phyloP scores from a whole-genome alignment of 1,284 basidiomycete genomes.

The Cutaneotrichosporon sp. region DNA sequence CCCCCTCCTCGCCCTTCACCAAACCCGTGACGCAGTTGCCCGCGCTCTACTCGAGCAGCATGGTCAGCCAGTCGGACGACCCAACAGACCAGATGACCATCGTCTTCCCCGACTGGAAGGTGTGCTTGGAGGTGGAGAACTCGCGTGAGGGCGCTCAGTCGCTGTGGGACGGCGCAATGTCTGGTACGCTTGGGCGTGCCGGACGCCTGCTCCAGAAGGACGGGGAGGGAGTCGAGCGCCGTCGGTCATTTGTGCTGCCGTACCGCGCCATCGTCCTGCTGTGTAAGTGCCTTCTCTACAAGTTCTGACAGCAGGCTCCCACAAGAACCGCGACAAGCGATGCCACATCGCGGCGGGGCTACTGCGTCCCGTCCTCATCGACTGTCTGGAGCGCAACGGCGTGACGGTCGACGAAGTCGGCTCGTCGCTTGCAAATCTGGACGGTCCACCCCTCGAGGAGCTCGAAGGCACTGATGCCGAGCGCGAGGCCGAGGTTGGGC shows the following conservation, averaged over 20 bases:
- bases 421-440: conserved; percentile 58
- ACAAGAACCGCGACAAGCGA: conserved; percentile 84
- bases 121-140: conserved; percentile 67
- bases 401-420: conserved; percentile 50
- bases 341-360: conserved; percentile 82
- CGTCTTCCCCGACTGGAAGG: conserved; percentile 85
- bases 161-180: conserved; percentile 65
- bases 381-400: conserved; percentile 43
- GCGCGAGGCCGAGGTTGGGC: conserved; percentile 55
- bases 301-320: conserved; percentile 65
- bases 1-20: conserved; percentile 31
- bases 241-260: conserved; percentile 65
- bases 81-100: conserved; percentile 69
- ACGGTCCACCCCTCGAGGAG: conserved; percentile 58
- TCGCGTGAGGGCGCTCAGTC: conserved; percentile 65
- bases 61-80: conserved; percentile 71
- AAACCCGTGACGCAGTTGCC: conserved; percentile 52
- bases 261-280: conserved; percentile 70
- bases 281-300: conserved; percentile 60
- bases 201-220: conserved; percentile 33
- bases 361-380: conserved; percentile 59
- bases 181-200: conserved; percentile 57
- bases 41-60: conserved; percentile 68
- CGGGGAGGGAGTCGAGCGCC: conserved; percentile 37
- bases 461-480: conserved; percentile 59